Conservation (phyloP, 1,284 basidiomycete species). For the Grifola frondosa region DNA sequence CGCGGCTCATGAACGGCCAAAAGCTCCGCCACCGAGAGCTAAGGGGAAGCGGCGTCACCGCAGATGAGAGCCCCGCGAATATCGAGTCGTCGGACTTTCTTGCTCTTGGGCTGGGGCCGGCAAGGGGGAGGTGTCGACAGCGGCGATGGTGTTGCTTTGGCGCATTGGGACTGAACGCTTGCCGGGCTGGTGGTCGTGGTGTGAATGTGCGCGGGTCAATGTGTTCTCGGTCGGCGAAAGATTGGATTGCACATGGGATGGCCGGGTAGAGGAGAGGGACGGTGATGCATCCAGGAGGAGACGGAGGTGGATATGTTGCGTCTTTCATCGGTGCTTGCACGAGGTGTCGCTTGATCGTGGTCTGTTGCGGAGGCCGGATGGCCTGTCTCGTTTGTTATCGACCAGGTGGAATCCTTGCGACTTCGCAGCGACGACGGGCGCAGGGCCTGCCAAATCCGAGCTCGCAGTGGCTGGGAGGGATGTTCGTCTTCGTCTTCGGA, state of each 20-base stretch:
- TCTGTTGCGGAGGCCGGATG: slow-evolving; percentile 1
- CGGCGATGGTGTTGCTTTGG: slow-evolving; percentile 17
- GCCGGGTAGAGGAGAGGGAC: neutral
- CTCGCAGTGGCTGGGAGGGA: slow-evolving; percentile 34
- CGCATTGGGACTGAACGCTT: slow-evolving; percentile 13
- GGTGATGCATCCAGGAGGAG: slow-evolving; percentile 4
- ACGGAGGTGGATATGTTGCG: slow-evolving; percentile 1
- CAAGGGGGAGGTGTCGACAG: slow-evolving; percentile 4
- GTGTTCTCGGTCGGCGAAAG: slow-evolving; percentile 6
- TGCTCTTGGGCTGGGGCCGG: slow-evolving; percentile 1
- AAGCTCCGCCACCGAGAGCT: slow-evolving; percentile 54
- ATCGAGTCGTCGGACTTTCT: slow-evolving; percentile 4
- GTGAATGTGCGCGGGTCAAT: slow-evolving; percentile 11
- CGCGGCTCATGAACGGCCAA: slow-evolving; percentile 48
- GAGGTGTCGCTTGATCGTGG: neutral
- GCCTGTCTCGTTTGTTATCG: slow-evolving; percentile 3
- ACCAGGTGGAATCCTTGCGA: slow-evolving; percentile 40
- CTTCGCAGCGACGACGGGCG: slow-evolving; percentile 45
- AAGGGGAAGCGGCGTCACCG: slow-evolving; percentile 34
- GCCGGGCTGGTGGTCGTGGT: slow-evolving; percentile 7
- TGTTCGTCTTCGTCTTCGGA: slow-evolving; percentile 39
- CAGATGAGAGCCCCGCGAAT: slow-evolving; percentile 21
- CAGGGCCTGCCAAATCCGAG: slow-evolving; percentile 55
- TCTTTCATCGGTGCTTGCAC: slow-evolving; percentile 6
- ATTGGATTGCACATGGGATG: slow-evolving; percentile 11